A percentile compares a stretch with the other conserved stretches of the same genome.
These are phyloP conservation scores for Aureobasidium sp. DNA, from an alignment of 2,329 filamentous ascomycete genomes.

Conservation along the genomic window DNA sequence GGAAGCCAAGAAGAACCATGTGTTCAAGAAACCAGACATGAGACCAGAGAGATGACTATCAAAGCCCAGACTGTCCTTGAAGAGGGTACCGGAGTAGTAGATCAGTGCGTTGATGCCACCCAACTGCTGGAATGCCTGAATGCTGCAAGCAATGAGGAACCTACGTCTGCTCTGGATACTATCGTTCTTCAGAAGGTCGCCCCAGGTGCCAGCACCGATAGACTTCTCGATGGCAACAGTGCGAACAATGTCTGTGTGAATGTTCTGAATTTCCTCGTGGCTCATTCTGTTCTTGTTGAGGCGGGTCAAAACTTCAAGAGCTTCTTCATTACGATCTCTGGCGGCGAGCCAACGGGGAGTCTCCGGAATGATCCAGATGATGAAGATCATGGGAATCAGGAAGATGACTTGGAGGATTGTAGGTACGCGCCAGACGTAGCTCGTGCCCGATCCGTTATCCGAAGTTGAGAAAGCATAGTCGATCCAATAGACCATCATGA, in stretches of 20 bases:
- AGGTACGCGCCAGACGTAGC: constrained; percentile 34
- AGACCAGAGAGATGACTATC: constrained; percentile 18
- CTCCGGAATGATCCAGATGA: constrained; percentile 45
- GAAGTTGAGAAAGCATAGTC: constrained; percentile 33
- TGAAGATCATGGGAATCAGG: constrained; percentile 26
- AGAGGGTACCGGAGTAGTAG: constrained; percentile 24
- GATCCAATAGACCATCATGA: constrained; percentile 39
- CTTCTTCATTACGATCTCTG: constrained; percentile 48
- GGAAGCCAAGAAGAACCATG: constrained; percentile 33
- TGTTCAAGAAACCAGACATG: constrained; percentile 28
- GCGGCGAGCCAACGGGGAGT: constrained; percentile 52
- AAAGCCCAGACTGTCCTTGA: constrained; percentile 21
- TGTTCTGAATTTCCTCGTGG: constrained; percentile 18
- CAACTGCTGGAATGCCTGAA: constrained; percentile 23
- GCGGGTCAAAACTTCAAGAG: constrained; percentile 45
- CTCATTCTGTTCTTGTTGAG: constrained; percentile 21
- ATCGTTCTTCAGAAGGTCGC: constrained; percentile 22
- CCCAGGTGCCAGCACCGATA: constrained; percentile 31
- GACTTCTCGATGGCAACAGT: constrained; percentile 18
- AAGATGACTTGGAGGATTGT: constrained; percentile 36
- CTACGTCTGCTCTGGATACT: constrained; percentile 20
- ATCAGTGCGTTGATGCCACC: constrained; percentile 24
- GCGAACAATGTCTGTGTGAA: constrained; percentile 20
- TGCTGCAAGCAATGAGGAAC: constrained; percentile 22
- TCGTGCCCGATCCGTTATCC: constrained; percentile 15